A percentile compares a stretch with the other conserved stretches of the same genome.
These are phyloP conservation scores for Dioscorea alata DNA, from an alignment of 106 monocot genomes.

Conservation along the genomic window DNA sequence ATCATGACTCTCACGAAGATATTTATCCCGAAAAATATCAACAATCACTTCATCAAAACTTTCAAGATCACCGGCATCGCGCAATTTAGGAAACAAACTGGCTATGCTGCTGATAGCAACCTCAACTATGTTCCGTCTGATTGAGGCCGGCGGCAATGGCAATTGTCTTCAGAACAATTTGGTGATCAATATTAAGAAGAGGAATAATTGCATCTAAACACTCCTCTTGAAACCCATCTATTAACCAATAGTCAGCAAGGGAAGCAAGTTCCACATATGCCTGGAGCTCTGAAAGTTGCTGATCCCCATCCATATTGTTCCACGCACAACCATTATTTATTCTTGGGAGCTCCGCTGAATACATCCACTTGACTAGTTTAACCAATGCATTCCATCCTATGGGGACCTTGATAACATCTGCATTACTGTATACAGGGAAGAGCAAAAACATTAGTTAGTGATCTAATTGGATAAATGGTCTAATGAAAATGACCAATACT, in stretches of 20 bases:
- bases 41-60: constrained; percentile 40
- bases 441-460: too few species aligned
- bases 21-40: constrained; percentile 52
- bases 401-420: constrained; percentile 54
- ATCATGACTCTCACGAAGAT: constrained; percentile 26
- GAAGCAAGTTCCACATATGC: constrained; percentile 69
- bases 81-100: constrained; percentile 56
- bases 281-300: constrained; percentile 35
- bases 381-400: constrained; percentile 52
- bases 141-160: constrained; percentile 21
- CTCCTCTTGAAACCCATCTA: constrained; percentile 48
- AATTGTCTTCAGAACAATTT: constrained; percentile 35
- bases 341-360: constrained; percentile 49
- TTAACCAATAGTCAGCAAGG: constrained; percentile 68
- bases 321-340: constrained; percentile 46
- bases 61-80: constrained; percentile 52
- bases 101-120: constrained; percentile 34
- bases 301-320: constrained; percentile 45
- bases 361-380: constrained; percentile 67
- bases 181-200: constrained; percentile 29
- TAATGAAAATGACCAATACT: too few species aligned
- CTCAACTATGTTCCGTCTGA: constrained; percentile 55
- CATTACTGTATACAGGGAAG: constrained; percentile 32
- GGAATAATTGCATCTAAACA: constrained; percentile 26
- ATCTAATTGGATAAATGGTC: too few species aligned